Evolutionary conservation across 352 stramenopile genomes (phyloP).

Genomic region (Pythium pyrilobum): DNA sequence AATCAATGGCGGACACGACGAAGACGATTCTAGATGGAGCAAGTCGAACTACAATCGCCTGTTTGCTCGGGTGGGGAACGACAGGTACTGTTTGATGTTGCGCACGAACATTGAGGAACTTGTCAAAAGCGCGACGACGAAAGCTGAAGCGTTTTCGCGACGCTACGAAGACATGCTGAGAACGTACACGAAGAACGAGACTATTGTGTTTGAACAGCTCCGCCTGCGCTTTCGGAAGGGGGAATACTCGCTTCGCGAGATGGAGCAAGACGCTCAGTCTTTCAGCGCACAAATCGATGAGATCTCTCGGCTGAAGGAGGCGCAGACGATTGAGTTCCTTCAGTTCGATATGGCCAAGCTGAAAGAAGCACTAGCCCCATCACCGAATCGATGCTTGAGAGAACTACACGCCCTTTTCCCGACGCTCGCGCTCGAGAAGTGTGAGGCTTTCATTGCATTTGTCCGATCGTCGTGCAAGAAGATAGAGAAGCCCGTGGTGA

Average conservation of each 20-base stretch:
- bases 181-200: slow-evolving; percentile 36
- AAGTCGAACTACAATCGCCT: slow-evolving; percentile 27
- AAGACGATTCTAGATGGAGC: slow-evolving; percentile 10
- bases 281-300: slow-evolving; percentile 39
- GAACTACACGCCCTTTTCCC: slow-evolving; percentile 35
- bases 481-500: slow-evolving; percentile 38
- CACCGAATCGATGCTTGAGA: slow-evolving; percentile 33
- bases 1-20: neutral
- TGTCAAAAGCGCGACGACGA: slow-evolving; percentile 18
- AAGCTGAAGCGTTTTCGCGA: slow-evolving; percentile 18
- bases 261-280: slow-evolving; percentile 29
- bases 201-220: slow-evolving; percentile 43
- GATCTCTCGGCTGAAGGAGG: neutral
- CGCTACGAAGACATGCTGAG: slow-evolving; percentile 32
- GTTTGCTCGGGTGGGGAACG: slow-evolving; percentile 28
- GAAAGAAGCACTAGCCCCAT: slow-evolving; percentile 33
- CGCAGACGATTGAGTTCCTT: slow-evolving; percentile 34
- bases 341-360: slow-evolving; percentile 36
- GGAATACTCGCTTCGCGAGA: slow-evolving; percentile 37
- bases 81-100: slow-evolving; percentile 26
- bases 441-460: slow-evolving; percentile 39
- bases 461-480: slow-evolving; percentile 28
- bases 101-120: slow-evolving; percentile 41
- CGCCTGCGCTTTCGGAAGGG: slow-evolving; percentile 31
- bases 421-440: slow-evolving; percentile 35